Evolutionary conservation across 345 rosid genomes (phyloP), one percentile per base, ranked within the genome.

Genomic region (Arabidopsis arenosa): DNA sequence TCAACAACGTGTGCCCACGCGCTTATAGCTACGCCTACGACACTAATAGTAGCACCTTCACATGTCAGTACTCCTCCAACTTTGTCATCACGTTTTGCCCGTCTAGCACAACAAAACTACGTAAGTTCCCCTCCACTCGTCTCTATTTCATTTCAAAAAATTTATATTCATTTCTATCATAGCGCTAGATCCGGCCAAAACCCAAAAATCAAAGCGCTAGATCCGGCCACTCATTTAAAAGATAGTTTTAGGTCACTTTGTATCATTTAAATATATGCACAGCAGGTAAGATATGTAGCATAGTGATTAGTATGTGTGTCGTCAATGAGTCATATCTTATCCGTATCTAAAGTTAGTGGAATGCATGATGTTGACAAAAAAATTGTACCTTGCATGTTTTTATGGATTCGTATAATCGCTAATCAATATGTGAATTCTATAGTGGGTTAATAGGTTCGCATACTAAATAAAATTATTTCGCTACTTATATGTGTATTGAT

Each of bases 21-120:
- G 96, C 93, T 60, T 88, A 90, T 58, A 88, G 93, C 69, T 88
- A 86, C 60, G 85, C 90, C 59, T 87, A 65, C 55, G 93, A 90
- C 49, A 85, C 83, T 65, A 44, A 49, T 60, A 68, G 44, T 8
- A 87, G 89, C 26, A 23, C 26, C 3, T 83, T 87, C 49, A 82
- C 84, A 0, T 88, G 96, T 61, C 14, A 37, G 0, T 47, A 68
- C 48, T 72, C 68, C 56, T 62, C 72, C 30, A 72, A 83, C 75
- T 90, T 85, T 37, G 44, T 75, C 23, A 49, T 77, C 37, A 74
- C 63, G 28, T 76, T 69, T 41, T 77, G 75, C 33, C 77, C 72
- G 1, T 36, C 60, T 59, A 28, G 9, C 6, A 5, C 59, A 48
- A 9, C 37, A 37, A 4, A 71, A 51, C 52, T 15, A 71, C 59